Conservation (phyloP, 345 rosid genomes). For the Moricandia moricandioides region DNA sequence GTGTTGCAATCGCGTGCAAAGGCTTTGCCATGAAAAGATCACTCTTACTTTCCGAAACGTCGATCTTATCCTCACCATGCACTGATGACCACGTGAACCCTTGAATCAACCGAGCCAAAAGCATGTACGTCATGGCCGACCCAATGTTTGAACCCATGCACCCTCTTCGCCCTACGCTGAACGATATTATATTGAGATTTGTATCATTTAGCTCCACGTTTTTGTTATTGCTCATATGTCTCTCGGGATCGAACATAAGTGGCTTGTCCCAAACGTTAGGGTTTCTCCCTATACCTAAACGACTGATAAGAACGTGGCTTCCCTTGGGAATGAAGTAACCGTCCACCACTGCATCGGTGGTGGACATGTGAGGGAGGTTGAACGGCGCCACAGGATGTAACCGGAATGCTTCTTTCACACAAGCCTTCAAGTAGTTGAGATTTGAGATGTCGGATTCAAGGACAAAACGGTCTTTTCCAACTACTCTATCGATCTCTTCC, state of each 20-base stretch:
- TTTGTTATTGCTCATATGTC: conserved; percentile 33
- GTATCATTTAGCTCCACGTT: conserved; percentile 34
- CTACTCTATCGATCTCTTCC: conserved; percentile 46
- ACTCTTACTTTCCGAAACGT: conserved; percentile 19
- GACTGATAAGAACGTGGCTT: conserved; percentile 44
- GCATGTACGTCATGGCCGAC: conserved; percentile 47
- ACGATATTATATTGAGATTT: conserved; percentile 40
- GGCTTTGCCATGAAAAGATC: conserved; percentile 33
- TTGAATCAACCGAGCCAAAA: conserved; percentile 52
- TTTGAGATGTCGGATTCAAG: conserved; percentile 47
- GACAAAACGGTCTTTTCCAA: conserved; percentile 50
- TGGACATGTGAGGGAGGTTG: conserved; percentile 47
- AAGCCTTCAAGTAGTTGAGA: conserved; percentile 52
- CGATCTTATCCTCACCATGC: not conserved
- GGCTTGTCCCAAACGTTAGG: conserved; percentile 52
- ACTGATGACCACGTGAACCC: conserved; percentile 46
- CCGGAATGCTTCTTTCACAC: conserved; percentile 51
- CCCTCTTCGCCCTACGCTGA: conserved; percentile 53
- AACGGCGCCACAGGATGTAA: conserved; percentile 51
- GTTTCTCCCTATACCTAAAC: conserved; percentile 47
- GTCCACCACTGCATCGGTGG: conserved; percentile 29
- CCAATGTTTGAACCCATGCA: conserved; percentile 47
- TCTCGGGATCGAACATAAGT: conserved; percentile 44
- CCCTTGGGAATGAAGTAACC: conserved; percentile 58
- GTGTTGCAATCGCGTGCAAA: conserved; percentile 36